Evolutionary conservation across 2,329 filamentous ascomycete species (phyloP).

Genomic region (Stagonosporopsis rhizophila): DNA sequence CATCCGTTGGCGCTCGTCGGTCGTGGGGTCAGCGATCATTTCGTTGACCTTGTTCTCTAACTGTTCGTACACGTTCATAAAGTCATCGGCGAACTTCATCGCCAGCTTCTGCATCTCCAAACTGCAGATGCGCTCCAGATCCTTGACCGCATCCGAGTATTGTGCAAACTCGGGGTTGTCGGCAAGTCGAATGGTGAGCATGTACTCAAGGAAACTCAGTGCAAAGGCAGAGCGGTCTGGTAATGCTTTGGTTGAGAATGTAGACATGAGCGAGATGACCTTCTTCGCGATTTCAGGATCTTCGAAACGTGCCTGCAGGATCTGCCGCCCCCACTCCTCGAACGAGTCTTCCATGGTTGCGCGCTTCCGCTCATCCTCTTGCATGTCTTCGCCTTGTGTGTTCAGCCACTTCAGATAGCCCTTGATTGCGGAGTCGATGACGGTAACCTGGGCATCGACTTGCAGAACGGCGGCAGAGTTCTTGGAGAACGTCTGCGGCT

Average conservation of each 20-base stretch:
- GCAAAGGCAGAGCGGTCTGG: slow-evolving; percentile 82
- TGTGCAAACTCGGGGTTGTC: slow-evolving; percentile 73
- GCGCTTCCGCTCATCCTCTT: slow-evolving; percentile 59
- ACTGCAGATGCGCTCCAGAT: slow-evolving; percentile 83
- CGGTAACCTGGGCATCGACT: slow-evolving; percentile 87
- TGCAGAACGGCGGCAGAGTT: slow-evolving; percentile 75
- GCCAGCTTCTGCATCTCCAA: slow-evolving; percentile 88
- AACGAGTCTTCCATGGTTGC: slow-evolving; percentile 68
- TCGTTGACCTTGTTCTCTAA: slow-evolving; percentile 84
- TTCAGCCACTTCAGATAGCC: slow-evolving; percentile 84
- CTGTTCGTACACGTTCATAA: slow-evolving; percentile 86
- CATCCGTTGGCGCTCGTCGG: slow-evolving; percentile 83
- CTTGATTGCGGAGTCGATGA: slow-evolving; percentile 86
- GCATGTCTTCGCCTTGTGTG: slow-evolving; percentile 58
- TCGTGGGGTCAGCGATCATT: slow-evolving; percentile 72
- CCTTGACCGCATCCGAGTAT: slow-evolving; percentile 89
- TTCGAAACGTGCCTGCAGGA: slow-evolving; percentile 76
- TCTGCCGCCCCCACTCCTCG: slow-evolving; percentile 74
- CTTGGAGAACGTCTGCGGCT: slow-evolving; percentile 63
- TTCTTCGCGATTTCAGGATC: slow-evolving; percentile 86
- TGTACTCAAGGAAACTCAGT: slow-evolving; percentile 87
- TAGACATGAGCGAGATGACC: slow-evolving; percentile 80
- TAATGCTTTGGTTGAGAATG: slow-evolving; percentile 81
- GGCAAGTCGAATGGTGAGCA: slow-evolving; percentile 81
- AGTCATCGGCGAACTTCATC: slow-evolving; percentile 87